These are phyloP conservation scores for Babesia sp. DNA, from an alignment of 169 alveolate species.

Conservation along the genomic window DNA sequence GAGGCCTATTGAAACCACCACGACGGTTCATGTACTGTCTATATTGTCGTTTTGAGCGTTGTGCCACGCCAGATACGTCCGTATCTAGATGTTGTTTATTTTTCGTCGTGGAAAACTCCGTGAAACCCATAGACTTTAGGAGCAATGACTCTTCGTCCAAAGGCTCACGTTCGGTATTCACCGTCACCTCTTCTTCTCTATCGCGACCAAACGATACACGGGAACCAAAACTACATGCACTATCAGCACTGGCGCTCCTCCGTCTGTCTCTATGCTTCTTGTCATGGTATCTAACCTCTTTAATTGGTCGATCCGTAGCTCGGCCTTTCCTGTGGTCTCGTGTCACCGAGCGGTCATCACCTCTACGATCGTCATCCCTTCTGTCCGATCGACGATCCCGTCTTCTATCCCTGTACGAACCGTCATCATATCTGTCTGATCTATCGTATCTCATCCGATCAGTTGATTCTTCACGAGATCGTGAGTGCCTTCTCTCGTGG, in stretches of 20 bases:
- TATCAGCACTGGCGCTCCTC: slow-evolving; percentile 15
- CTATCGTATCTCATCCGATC: not conserved
- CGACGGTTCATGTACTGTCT: slow-evolving; percentile 92
- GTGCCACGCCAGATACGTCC: slow-evolving; percentile 82
- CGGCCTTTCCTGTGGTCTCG: no score
- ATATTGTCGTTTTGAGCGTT: slow-evolving; percentile 85
- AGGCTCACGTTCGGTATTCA: not conserved
- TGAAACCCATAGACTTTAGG: slow-evolving; percentile 47
- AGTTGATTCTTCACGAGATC: not conserved
- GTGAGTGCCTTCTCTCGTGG: not conserved
- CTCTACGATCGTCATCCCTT: not conserved
- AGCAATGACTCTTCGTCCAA: slow-evolving; percentile 46
- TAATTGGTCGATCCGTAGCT: not conserved
- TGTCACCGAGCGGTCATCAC: not conserved
- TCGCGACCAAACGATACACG: slow-evolving; percentile 17
- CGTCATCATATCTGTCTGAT: not conserved
- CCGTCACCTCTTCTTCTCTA: not conserved
- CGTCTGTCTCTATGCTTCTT: not conserved
- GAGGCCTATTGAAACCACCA: slow-evolving; percentile 91
- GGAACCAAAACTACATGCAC: slow-evolving; percentile 38
- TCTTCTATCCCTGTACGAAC: not conserved
- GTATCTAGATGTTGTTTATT: slow-evolving; percentile 75
- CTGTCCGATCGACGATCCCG: not conserved
- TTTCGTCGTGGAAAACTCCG: slow-evolving; percentile 54
- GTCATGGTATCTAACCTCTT: not conserved